These are phyloP conservation scores for Peterozyma xylosa DNA, from an alignment of 805 yeast genomes.

Conservation along the genomic window DNA sequence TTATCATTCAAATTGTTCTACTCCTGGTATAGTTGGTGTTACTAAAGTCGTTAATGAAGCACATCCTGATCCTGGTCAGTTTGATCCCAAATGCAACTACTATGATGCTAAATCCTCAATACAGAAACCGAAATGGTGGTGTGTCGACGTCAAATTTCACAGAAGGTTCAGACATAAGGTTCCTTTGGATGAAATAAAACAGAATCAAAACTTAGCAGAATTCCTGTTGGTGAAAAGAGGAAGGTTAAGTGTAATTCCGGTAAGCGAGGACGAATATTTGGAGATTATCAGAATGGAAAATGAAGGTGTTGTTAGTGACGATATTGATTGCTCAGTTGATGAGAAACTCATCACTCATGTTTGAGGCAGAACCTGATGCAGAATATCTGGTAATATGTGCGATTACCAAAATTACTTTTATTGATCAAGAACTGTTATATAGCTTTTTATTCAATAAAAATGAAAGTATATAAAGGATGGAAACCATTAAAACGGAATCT, in stretches of 20 bases:
- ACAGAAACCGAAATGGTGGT: conserved; percentile 48
- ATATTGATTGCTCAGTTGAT: conserved; percentile 24
- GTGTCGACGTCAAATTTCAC: conserved; percentile 39
- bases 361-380: not conserved
- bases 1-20: conserved; percentile 47
- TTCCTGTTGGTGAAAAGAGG: conserved; percentile 41
- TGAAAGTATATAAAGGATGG: too few relatives aligned
- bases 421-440: too few relatives aligned
- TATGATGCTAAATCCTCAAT: conserved; percentile 37
- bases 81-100: conserved; percentile 33
- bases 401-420: too few relatives aligned
- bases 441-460: too few relatives aligned
- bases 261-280: conserved; percentile 32
- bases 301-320: conserved; percentile 16
- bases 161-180: conserved; percentile 35
- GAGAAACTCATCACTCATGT: not conserved
- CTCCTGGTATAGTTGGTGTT: conserved; percentile 49
- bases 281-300: conserved; percentile 28
- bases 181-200: conserved; percentile 30
- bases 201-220: conserved; percentile 23
- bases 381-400: too few relatives aligned
- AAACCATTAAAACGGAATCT: too few relatives aligned
- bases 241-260: conserved; percentile 45
- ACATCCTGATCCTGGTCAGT: conserved; percentile 31
- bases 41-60: conserved; percentile 27